A percentile compares a stretch with the other conserved stretches of the same genome.
Evolutionary conservation across 129 eudicot genomes (phyloP).

Genomic region (Flaveria linearis): DNA sequence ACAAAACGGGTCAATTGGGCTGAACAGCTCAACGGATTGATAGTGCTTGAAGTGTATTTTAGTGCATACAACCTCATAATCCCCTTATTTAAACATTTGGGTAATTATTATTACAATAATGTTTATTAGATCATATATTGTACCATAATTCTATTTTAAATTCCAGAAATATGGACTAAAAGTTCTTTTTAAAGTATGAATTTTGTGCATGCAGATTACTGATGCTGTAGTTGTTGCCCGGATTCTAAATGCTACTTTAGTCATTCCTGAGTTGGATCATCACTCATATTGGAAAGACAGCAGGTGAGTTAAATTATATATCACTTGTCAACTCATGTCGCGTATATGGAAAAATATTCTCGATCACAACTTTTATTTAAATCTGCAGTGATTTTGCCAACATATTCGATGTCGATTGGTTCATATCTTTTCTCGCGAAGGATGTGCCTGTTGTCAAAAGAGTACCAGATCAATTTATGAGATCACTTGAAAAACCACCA

Average conservation of each 20-base stretch:
- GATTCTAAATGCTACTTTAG: slow-evolving; percentile 89
- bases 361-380: background rate
- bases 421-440: slow-evolving; percentile 79
- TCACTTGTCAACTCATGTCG: background rate
- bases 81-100: background rate
- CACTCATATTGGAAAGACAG: slow-evolving; percentile 94
- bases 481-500: slow-evolving; percentile 92
- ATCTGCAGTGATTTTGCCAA: slow-evolving; percentile 78
- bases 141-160: background rate
- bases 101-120: background rate
- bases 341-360: background rate
- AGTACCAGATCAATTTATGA: slow-evolving; percentile 88
- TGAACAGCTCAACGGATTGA: background rate
- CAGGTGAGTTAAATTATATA: slow-evolving; percentile 54
- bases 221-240: slow-evolving; percentile 98
- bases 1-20: background rate
- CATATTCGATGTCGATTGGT: slow-evolving; percentile 92
- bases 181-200: background rate
- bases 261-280: slow-evolving; percentile 95
- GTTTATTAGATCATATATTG: background rate
- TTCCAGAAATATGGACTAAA: background rate
- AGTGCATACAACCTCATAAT: background rate
- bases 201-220: slow-evolving; percentile 60
- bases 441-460: slow-evolving; percentile 80
- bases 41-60: background rate